Evolutionary conservation across 2,329 filamentous ascomycete species (phyloP).

Genomic region (Zasmidium cellare): DNA sequence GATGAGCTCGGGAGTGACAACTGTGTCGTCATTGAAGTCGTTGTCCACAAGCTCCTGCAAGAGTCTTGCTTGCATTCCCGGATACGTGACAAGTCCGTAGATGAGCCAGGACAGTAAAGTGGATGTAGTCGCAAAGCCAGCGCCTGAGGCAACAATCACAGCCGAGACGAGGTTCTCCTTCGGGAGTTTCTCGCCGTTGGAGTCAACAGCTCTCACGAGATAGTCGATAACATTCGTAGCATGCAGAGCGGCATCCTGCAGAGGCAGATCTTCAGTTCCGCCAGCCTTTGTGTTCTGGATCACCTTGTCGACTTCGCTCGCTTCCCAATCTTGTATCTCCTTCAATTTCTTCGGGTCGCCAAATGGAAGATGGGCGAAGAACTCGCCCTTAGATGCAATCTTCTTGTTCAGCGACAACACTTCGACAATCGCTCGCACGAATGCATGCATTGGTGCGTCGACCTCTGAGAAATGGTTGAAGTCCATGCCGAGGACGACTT

Average conservation of each 20-base stretch:
- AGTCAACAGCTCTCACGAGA: conserved; percentile 54
- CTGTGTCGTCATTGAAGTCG: conserved; percentile 34
- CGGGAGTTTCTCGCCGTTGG: conserved; percentile 56
- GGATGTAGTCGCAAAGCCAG: conserved; percentile 62
- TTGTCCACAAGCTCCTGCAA: conserved; percentile 57
- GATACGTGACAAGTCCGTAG: conserved; percentile 55
- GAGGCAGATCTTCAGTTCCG: conserved; percentile 35
- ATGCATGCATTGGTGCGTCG: conserved; percentile 52
- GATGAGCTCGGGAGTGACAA: conserved; percentile 39
- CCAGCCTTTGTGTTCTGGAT: conserved; percentile 38
- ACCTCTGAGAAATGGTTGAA: conserved; percentile 45
- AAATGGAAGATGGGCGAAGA: conserved; percentile 60
- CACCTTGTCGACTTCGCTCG: conserved; percentile 42
- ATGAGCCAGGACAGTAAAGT: conserved; percentile 60
- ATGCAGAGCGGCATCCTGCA: conserved; percentile 40
- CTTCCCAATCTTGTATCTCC: conserved; percentile 34
- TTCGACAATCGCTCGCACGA: conserved; percentile 54
- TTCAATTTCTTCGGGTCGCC: conserved; percentile 53
- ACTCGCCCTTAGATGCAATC: conserved; percentile 54
- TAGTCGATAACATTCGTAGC: conserved; percentile 47
- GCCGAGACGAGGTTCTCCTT: conserved; percentile 41
- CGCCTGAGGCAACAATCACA: conserved; percentile 55
- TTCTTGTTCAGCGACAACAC: conserved; percentile 60
- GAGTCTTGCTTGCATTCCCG: conserved; percentile 57
- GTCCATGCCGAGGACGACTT: conserved; percentile 47